phyloP scores from a whole-genome alignment of 306 rosid genomes.

The Prunus salicina region DNA sequence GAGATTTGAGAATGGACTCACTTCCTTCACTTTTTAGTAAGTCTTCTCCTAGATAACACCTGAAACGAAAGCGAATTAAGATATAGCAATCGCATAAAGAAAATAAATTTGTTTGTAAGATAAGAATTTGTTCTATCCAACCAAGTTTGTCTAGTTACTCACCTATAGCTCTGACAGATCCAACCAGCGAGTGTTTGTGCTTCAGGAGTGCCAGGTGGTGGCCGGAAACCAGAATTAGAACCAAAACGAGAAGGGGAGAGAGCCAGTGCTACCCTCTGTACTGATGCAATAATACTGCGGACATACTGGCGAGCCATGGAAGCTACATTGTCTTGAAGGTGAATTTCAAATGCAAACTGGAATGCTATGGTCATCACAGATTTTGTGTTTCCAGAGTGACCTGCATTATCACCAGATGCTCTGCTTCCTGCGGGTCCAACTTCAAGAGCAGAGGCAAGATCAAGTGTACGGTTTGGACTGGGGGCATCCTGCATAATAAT shows the following conservation, averaged over 20 bases:
- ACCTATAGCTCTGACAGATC: conserved; percentile 88
- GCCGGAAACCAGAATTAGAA: conserved; percentile 53
- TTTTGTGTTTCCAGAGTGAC: conserved; percentile 62
- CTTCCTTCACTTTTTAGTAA: conserved; percentile 76
- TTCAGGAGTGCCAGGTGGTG: conserved; percentile 86
- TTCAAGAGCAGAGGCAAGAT: conserved; percentile 96
- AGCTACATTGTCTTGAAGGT: conserved; percentile 85
- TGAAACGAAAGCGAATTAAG: conserved; percentile 28
- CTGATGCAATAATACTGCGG: conserved; percentile 86
- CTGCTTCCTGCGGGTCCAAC: conserved; percentile 73
- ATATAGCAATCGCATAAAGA: neutral
- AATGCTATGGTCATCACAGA: conserved; percentile 99
- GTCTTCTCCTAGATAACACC: conserved; percentile 88
- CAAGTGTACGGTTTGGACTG: conserved; percentile 92
- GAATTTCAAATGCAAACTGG: conserved; percentile 89
- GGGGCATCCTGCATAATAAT: conserved; percentile 59
- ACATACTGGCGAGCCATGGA: conserved; percentile 91
- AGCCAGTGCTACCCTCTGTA: conserved; percentile 94
- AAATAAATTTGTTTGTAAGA: neutral
- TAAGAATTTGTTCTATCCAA: neutral
- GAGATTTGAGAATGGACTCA: conserved; percentile 79
- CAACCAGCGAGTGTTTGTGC: conserved; percentile 85
- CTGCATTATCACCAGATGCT: conserved; percentile 56
- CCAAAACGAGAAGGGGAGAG: conserved; percentile 80
- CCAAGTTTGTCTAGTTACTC: neutral